These are phyloP conservation scores for Metarhizium rileyi DNA, from an alignment of 2,329 filamentous ascomycete genomes.

Conservation along the genomic window DNA sequence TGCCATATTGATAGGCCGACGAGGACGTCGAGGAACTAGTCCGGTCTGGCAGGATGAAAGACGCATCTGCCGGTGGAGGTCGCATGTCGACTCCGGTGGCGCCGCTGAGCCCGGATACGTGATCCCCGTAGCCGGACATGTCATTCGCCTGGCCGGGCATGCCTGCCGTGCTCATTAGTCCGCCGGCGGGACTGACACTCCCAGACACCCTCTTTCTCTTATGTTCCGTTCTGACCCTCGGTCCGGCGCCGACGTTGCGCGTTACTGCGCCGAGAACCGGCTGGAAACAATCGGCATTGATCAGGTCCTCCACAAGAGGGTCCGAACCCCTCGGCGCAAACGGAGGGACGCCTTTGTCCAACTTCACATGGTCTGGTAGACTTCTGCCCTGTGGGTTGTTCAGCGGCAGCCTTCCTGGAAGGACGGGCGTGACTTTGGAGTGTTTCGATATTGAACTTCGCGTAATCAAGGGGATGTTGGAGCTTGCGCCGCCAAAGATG, in stretches of 20 bases:
- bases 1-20: slow-evolving; percentile 13
- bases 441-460: slow-evolving; percentile 33
- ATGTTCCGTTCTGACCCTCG: slow-evolving; percentile 11
- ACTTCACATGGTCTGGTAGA: slow-evolving; percentile 2
- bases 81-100: neutral
- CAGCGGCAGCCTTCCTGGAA: slow-evolving; percentile 36
- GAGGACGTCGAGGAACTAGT: slow-evolving; percentile 25
- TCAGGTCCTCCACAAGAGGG: neutral
- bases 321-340: neutral
- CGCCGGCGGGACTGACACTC: slow-evolving; percentile 13
- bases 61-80: neutral
- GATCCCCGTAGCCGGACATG: neutral
- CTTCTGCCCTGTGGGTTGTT: slow-evolving; percentile 12
- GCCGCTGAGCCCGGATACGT: neutral
- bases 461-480: slow-evolving; percentile 39
- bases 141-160: neutral
- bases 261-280: slow-evolving; percentile 23
- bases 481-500: slow-evolving; percentile 17
- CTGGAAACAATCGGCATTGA: slow-evolving; percentile 20
- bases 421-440: slow-evolving; percentile 27
- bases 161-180: neutral
- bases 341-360: slow-evolving; percentile 5
- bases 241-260: slow-evolving; percentile 18
- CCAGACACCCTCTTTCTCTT: slow-evolving; percentile 24
- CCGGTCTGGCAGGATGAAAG: slow-evolving; percentile 20